Evolutionary conservation across 495 filamentous ascomycete species (phyloP), one percentile per base, ranked within the genome.

Genomic region (Neurospora cerealis): DNA sequence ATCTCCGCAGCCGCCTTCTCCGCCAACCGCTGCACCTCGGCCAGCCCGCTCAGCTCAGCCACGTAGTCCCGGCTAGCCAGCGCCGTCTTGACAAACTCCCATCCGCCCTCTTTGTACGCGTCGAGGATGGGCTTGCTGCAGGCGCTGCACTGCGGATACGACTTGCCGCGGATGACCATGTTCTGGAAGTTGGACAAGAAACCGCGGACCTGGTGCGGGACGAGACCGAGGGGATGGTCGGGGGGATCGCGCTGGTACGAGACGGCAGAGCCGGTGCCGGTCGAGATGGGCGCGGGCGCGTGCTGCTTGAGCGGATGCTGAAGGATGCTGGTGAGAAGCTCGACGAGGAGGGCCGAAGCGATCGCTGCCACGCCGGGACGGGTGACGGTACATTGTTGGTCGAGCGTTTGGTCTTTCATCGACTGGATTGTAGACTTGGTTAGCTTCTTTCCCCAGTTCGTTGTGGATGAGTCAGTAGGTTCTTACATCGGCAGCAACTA

Each of bases 311-410:
- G 79, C 19, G 93, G 92, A 79, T 98, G 96, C 79, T 99, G 96
- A 38, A 97, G 85, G 66, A 98, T 80, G 70, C 93, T 96, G 13
- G 95, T 90, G 34, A 99, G 86, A 21, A 97, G 85, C 82, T 98
- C 96, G 69, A 97, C 95, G 17, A 98, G 86, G n/a, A 96, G 86
- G 38, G 94, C 93, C 19, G 95, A 97, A 21, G 96, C 96, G 75
- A 97, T 94, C 11, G 93, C 89, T 70, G 96, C 95, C 46, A 97
- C 89, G 9, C 95, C 96, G 19, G 96, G 96, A 9, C 96, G 90
- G 37, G 96, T 98, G 39, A 99, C 96, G 0, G 96, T 99, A 82
- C 96, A 99, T 83, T 99, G 96, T 79, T 98, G 96, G 79, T 99
- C 96, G 5, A 99, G 89, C 1, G 96, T 98, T 79, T 93, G 91